These are phyloP conservation scores for Aspergillus novoparasiticus DNA, from an alignment of 2,329 filamentous ascomycete species.

Conservation along the genomic window DNA sequence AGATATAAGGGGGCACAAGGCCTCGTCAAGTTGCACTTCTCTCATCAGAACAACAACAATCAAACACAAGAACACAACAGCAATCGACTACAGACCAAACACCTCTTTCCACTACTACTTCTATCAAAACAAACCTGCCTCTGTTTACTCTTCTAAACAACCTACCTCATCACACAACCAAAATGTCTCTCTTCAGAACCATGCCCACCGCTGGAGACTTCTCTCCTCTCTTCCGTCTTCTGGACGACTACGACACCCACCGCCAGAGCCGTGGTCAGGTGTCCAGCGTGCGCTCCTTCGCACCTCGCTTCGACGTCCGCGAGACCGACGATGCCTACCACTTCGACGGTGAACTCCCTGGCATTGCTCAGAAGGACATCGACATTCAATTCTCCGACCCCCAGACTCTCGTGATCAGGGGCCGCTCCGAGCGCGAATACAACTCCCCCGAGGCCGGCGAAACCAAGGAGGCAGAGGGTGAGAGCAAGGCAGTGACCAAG, in stretches of 20 bases:
- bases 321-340: constrained; percentile 48
- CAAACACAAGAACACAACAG: constrained; percentile 8
- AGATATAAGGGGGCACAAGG: constrained; percentile 24
- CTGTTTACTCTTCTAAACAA: background rate
- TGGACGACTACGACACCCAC: constrained; percentile 48
- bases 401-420: constrained; percentile 50
- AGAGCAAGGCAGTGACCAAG: constrained; percentile 22
- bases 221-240: constrained; percentile 48
- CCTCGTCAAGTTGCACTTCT: constrained; percentile 10
- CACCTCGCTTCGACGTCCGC: constrained; percentile 50
- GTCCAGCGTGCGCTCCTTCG: constrained; percentile 34
- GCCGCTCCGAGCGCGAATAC: constrained; percentile 42
- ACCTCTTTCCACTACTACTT: background rate
- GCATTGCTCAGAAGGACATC: constrained; percentile 49
- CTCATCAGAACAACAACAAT: constrained; percentile 7
- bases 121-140: background rate
- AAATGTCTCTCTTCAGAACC: constrained; percentile 40
- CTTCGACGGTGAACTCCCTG: constrained; percentile 53
- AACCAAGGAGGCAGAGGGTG: constrained; percentile 42
- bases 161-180: constrained; percentile 13
- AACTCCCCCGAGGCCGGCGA: constrained; percentile 45
- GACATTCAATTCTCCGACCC: constrained; percentile 51
- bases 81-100: background rate
- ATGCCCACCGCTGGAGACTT: constrained; percentile 40
- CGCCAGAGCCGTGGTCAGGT: constrained; percentile 27